These are phyloP conservation scores for Calvatia gigantea DNA, from an alignment of 768 basidiomycete genomes.

Conservation along the genomic window DNA sequence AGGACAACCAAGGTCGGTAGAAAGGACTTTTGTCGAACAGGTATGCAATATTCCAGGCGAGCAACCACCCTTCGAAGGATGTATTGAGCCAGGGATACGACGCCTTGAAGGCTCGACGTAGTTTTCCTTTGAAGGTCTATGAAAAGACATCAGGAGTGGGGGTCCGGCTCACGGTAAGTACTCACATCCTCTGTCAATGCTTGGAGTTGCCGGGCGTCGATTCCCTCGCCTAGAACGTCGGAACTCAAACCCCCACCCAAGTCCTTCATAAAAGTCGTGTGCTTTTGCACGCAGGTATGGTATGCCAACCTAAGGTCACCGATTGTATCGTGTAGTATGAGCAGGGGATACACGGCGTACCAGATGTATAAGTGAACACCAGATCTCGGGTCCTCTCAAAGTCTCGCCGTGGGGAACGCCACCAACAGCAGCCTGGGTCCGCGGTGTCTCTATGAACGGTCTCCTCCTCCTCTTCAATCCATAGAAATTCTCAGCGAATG, in stretches of 20 bases:
- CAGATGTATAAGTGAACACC: constrained; percentile 75
- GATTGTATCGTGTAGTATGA: not conserved
- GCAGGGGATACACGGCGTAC: constrained; percentile 41
- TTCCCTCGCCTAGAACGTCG: constrained; percentile 59
- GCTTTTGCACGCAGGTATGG: constrained; percentile 89
- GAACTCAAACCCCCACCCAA: constrained; percentile 76
- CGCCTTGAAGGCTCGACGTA: constrained; percentile 63
- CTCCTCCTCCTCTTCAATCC: constrained; percentile 77
- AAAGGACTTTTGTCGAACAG: constrained; percentile 83
- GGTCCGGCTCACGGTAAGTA: not conserved
- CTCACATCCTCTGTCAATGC: constrained; percentile 52
- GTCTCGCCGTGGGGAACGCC: constrained; percentile 63
- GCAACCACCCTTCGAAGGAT: constrained; percentile 75
- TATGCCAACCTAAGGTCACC: constrained; percentile 64
- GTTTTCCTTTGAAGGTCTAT: constrained; percentile 49
- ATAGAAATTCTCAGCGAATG: constrained; percentile 96
- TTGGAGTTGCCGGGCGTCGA: constrained; percentile 39
- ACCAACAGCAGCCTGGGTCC: constrained; percentile 64
- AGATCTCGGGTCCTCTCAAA: constrained; percentile 63
- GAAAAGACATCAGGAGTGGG: not conserved
- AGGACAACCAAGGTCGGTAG: constrained; percentile 89
- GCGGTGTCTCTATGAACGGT: constrained; percentile 67
- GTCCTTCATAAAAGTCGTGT: constrained; percentile 86
- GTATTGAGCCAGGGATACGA: constrained; percentile 83
- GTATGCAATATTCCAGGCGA: constrained; percentile 84